Evolutionary conservation across 1,284 basidiomycete species (phyloP).

Genomic region (Pseudozyma flocculosa): DNA sequence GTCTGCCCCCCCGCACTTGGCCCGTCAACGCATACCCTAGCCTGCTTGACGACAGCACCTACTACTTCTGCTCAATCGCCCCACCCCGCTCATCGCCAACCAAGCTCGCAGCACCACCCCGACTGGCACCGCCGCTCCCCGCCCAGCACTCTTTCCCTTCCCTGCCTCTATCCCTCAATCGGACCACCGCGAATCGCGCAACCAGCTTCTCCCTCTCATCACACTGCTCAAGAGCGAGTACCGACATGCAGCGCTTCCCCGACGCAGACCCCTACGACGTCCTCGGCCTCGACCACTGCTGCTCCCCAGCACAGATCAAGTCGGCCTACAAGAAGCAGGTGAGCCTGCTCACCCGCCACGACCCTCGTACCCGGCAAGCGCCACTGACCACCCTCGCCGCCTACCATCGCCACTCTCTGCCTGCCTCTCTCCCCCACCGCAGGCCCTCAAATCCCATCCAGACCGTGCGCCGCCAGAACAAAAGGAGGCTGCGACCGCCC

Average conservation of each 20-base stretch:
- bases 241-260: constrained; percentile 23
- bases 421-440: neutral
- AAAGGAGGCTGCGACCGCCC: constrained; percentile 43
- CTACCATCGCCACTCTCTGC: neutral
- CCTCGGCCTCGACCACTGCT: constrained; percentile 36
- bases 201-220: no score
- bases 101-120: no score
- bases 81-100: no score
- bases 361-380: neutral
- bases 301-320: constrained; percentile 35
- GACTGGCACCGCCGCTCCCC: no score
- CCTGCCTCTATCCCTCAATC: no score
- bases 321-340: constrained; percentile 46
- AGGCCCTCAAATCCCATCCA: constrained; percentile 48
- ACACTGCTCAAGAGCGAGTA: no score
- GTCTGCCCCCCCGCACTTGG: no score
- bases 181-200: no score
- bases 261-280: constrained; percentile 43
- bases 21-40: no score
- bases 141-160: no score
- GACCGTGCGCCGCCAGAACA: constrained; percentile 40
- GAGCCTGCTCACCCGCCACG: constrained; percentile 1
- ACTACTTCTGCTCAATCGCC: no score
- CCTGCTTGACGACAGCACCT: no score
- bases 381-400: neutral